Base-by-base conservation (phyloP, 2,329 filamentous ascomycete species). In the Calonectria hongkongensis region DNA sequence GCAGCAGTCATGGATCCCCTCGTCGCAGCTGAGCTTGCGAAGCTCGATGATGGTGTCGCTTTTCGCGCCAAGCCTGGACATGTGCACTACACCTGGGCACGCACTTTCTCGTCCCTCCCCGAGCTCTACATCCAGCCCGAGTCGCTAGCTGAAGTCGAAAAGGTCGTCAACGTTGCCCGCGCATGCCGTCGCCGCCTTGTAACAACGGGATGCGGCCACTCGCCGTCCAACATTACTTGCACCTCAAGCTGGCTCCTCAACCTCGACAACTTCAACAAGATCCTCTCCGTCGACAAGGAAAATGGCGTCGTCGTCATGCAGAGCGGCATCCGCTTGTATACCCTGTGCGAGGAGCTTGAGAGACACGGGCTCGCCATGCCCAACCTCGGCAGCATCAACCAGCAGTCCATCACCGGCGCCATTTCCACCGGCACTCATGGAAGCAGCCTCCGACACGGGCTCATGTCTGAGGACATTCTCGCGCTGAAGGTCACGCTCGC, bases 181-280 rank as follows among this genome's bases (percentile, higher is more conserved):
- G 90, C 89, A 85, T 97, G 94, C 84, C 92, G 95, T 50, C 92
- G 94, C 58, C 93, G 95, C 73, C 86, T 99, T 72, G 94, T 96
- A 43, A 94, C 94, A 7, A 93, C 96, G n/a, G 96, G 97, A 72
- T 96, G 94, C 79, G 95, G 93, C 69, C 96, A 99, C 86, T 98
- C 96, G 68, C 97, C 96, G 9, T 97, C 94, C 75, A 94, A 96
- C 81, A 86, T 99, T 51, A 98, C 96, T 5, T 98, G 95, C 85
- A 98, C 96, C 6, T 97, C 94, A 18, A 94, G 94, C 75, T 98
- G 97, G 97, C 92, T 98, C 82, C 88, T 98, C 78, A 98, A 98
- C 83, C 91, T 99, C 73, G 97, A 99, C 87, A 89, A 94, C 75
- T 95, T 94, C 85, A 92, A 91, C 81, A 88, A 90, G 67, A 89